A percentile compares a stretch with the other conserved stretches of the same genome.
phyloP scores from a whole-genome alignment of 139 green algal genomes.

The Monoraphidium neglectum region DNA sequence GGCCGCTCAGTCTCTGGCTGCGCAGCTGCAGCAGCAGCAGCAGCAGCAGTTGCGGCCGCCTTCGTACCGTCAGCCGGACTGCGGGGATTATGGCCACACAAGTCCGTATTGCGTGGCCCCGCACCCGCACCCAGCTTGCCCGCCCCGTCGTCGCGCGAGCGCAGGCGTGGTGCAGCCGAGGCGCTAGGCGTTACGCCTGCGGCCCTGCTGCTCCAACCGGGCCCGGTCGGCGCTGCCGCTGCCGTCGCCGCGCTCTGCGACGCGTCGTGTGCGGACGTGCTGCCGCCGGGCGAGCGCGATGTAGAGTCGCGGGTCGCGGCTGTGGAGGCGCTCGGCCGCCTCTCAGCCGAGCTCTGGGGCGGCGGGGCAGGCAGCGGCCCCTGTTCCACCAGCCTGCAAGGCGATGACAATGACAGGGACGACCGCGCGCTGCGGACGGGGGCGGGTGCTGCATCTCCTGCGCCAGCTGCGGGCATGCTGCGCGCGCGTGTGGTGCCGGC shows the following conservation, averaged over 20 bases:
- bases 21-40: constrained; percentile 4
- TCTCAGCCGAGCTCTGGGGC: not conserved
- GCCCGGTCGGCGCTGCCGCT: not conserved
- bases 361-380: too few relatives aligned
- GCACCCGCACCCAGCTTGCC: too few relatives aligned
- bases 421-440: too few relatives aligned
- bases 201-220: constrained; percentile 5
- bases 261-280: not conserved
- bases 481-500: not conserved
- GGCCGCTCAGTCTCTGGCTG: too few relatives aligned
- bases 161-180: constrained; percentile 13
- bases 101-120: too few relatives aligned
- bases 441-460: too few relatives aligned
- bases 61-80: too few relatives aligned
- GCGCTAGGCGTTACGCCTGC: constrained; percentile 11
- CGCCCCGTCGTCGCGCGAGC: too few relatives aligned
- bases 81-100: too few relatives aligned
- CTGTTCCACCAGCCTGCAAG: not conserved
- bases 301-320: constrained; percentile 27
- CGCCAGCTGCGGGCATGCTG: not conserved
- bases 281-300: constrained; percentile 10
- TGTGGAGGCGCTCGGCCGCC: not conserved
- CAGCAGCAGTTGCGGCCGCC: not conserved
- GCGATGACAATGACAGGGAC: too few relatives aligned
- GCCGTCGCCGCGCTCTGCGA: not conserved